Evolutionary conservation across 441 rosid species (phyloP).

Genomic region (Populus hybrid): DNA sequence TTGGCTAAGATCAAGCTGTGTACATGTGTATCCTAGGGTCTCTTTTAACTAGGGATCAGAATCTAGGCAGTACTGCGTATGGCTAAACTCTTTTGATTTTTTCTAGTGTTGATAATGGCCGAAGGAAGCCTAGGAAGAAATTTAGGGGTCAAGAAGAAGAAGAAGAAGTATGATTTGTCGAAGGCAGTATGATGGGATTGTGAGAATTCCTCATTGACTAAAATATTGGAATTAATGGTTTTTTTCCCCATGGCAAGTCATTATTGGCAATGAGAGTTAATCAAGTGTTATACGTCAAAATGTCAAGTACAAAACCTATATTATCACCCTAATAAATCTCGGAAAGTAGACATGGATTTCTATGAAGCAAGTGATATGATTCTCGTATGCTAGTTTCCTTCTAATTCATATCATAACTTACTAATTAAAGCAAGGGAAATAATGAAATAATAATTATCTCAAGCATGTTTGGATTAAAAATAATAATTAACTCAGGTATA

Average conservation of each 20-base stretch:
- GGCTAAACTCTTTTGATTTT: not conserved
- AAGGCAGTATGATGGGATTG: not conserved
- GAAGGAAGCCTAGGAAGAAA: not conserved
- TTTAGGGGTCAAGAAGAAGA: not conserved
- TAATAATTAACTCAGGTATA: not conserved
- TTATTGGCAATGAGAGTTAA: not conserved
- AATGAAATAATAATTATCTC: not conserved
- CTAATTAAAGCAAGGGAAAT: too few species aligned
- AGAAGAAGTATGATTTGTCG: not conserved
- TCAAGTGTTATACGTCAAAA: not conserved
- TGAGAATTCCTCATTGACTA: not conserved
- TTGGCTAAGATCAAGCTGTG: not conserved
- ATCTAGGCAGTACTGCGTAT: not conserved
- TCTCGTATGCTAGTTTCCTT: not conserved
- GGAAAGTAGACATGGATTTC: not conserved
- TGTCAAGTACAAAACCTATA: not conserved
- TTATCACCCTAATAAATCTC: not conserved
- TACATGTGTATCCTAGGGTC: not conserved
- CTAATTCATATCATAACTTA: not conserved
- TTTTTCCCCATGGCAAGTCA: not conserved
- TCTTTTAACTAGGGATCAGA: constrained; percentile 6
- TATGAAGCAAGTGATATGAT: not conserved
- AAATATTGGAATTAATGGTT: not conserved
- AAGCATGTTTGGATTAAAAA: not conserved
- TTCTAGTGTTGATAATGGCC: not conserved